These are phyloP conservation scores for Epichloe gansuensis DNA, from an alignment of 2,329 filamentous ascomycete species.

Conservation along the genomic window DNA sequence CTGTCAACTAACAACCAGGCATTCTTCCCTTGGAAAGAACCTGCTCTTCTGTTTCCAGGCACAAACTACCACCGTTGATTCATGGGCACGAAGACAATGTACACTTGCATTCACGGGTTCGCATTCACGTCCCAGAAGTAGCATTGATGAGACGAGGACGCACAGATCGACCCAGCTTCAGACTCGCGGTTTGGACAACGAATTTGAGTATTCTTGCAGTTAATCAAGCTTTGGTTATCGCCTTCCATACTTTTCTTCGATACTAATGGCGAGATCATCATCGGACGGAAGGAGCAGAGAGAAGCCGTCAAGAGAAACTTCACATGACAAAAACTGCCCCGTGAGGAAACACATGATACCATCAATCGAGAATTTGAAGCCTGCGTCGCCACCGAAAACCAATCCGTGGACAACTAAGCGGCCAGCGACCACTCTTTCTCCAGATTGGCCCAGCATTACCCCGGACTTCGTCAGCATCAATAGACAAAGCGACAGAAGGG, in stretches of 20 bases:
- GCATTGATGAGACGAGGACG: not conserved
- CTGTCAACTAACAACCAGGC: not conserved
- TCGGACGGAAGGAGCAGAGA: not conserved
- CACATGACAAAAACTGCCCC: slow-evolving; percentile 15
- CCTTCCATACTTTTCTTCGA: not conserved
- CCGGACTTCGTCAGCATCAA: slow-evolving; percentile 1
- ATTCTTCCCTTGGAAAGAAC: not conserved
- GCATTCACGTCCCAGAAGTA: not conserved
- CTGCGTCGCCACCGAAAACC: slow-evolving; percentile 21
- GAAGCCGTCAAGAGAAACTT: slow-evolving; percentile 7
- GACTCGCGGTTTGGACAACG: too few relatives aligned
- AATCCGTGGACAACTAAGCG: slow-evolving; percentile 19
- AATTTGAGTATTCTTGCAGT: not conserved
- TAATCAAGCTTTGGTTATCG: not conserved
- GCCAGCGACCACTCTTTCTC: not conserved
- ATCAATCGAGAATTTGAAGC: slow-evolving; percentile 12
- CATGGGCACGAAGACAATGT: not conserved
- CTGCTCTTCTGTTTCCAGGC: not conserved
- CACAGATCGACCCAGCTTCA: not conserved
- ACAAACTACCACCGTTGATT: not conserved
- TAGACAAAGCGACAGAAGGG: not conserved
- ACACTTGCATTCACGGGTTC: not conserved
- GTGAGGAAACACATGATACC: not conserved
- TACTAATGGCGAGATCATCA: not conserved
- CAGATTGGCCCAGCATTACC: slow-evolving; percentile 3